These are phyloP conservation scores for Ceratocystis ficicola DNA, from an alignment of 2,329 filamentous ascomycete species.

Conservation along the genomic window DNA sequence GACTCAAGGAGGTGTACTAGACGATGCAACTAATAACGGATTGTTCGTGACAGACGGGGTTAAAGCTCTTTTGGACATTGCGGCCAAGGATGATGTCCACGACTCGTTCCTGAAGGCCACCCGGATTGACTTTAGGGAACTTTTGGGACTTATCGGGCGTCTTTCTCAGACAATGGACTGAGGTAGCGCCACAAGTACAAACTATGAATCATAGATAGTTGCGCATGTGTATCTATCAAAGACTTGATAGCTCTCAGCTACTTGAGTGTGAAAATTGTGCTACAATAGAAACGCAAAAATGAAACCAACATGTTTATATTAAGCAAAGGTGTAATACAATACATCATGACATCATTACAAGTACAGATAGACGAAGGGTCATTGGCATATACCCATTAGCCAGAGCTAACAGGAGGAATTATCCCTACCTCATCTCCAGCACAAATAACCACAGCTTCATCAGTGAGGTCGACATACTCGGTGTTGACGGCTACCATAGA, in stretches of 20 bases:
- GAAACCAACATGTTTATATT: background rate
- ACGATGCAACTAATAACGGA: background rate
- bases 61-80: slow-evolving; percentile 2
- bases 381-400: slow-evolving; percentile 33
- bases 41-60: background rate
- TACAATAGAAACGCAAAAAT: background rate
- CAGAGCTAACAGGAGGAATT: slow-evolving; percentile 79
- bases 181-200: background rate
- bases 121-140: background rate
- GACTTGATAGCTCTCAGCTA: background rate
- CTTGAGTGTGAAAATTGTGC: background rate
- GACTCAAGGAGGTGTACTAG: background rate
- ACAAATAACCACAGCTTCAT: slow-evolving; percentile 43
- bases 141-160: slow-evolving; percentile 5
- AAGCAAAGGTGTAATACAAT: background rate
- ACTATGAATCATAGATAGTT: background rate
- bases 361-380: background rate
- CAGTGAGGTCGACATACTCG: slow-evolving; percentile 61
- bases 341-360: slow-evolving; percentile 6
- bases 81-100: slow-evolving; percentile 2
- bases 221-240: too few species aligned
- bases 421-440: slow-evolving; percentile 75
- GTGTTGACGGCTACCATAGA: slow-evolving; percentile 71
- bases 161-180: background rate
- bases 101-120: background rate